These are phyloP conservation scores for Lentinus tigrinus DNA, from an alignment of 768 basidiomycete species.

Conservation along the genomic window DNA sequence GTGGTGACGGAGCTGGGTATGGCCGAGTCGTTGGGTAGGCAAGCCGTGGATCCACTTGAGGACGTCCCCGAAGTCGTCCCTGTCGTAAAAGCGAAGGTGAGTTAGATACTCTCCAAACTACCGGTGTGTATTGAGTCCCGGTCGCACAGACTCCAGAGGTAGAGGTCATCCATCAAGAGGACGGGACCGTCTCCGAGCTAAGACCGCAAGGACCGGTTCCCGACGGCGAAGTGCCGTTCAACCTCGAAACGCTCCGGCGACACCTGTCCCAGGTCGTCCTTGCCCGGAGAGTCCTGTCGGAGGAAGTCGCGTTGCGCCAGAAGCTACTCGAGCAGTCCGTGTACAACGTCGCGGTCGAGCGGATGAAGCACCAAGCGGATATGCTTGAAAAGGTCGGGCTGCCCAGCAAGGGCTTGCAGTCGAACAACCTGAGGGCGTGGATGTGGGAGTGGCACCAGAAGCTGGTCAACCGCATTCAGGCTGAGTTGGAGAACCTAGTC, in stretches of 20 bases:
- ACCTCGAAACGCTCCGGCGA: constrained; percentile 66
- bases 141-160: constrained; percentile 16
- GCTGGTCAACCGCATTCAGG: constrained; percentile 49
- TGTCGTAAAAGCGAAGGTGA: constrained; percentile 48
- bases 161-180: constrained; percentile 13
- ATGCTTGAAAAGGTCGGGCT: constrained; percentile 59
- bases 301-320: constrained; percentile 73
- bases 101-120: neutral
- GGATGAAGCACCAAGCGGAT: constrained; percentile 63
- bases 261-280: constrained; percentile 65
- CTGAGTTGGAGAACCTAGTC: constrained; percentile 49
- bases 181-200: constrained; percentile 21
- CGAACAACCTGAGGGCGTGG: constrained; percentile 62
- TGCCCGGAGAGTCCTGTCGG: constrained; percentile 60
- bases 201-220: constrained; percentile 23
- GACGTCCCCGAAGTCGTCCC: constrained; percentile 62
- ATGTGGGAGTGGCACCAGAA: constrained; percentile 86
- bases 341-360: constrained; percentile 77
- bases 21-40: constrained; percentile 44
- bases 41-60: constrained; percentile 41
- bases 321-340: constrained; percentile 82
- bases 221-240: constrained; percentile 63
- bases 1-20: constrained; percentile 59
- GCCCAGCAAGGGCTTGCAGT: constrained; percentile 41
- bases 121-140: neutral